Base-by-base conservation (phyloP, 805 yeast genomes). In the Tanozyma kutaoensis region DNA sequence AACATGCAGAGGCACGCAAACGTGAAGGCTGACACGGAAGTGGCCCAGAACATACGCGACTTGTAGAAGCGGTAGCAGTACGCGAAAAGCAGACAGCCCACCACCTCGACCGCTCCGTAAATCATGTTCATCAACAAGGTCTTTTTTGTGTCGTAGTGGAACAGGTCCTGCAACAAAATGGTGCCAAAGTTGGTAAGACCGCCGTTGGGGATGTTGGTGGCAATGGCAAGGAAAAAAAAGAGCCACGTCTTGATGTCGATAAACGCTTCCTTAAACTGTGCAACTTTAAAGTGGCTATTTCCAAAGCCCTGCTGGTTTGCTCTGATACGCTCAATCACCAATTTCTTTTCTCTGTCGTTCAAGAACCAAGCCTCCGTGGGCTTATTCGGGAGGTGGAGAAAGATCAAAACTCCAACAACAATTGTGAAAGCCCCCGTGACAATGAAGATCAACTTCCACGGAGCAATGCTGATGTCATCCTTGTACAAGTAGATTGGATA, bases 371-470 rank as follows among this genome's bases (percentile, higher is more conserved):
- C 62, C 24, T 42, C 39, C 4, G 40, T 44, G 14, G 82, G 81
- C 19, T 54, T 45, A 36, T 69, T 73, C 11, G 81, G 80, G 26
- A 76, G 41, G 45, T 67, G 69, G 28, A 68, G 35, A 24, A 47
- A 45, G 32, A 71, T 55, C 8, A 61, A 28, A 8, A 64, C 28
- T 5, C 78, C 79, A 11, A 42, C 26, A 26, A 56, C 31, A 17
- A 15, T 46, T 3, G 82, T 74, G 30, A 71, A 57, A 6, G 58
- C 43, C 11, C 91, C 93, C 23, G 69, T 62, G 17, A 75, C 55
- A 25, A 78, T 50, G 42, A 65, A 78, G 3, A 74, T 45, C 10
- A 69, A 44, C 40, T 66, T 71, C 86, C 86, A 79, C 3, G 75
- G 57, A 3, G 48, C 55, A 4, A 72, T 47, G 15, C 55, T 27